Percentiles rank a stretch among this genome's conserved stretches.
Conservation (phyloP, 2,329 filamentous ascomycete species). For the Reticulascus tulasneorum region DNA sequence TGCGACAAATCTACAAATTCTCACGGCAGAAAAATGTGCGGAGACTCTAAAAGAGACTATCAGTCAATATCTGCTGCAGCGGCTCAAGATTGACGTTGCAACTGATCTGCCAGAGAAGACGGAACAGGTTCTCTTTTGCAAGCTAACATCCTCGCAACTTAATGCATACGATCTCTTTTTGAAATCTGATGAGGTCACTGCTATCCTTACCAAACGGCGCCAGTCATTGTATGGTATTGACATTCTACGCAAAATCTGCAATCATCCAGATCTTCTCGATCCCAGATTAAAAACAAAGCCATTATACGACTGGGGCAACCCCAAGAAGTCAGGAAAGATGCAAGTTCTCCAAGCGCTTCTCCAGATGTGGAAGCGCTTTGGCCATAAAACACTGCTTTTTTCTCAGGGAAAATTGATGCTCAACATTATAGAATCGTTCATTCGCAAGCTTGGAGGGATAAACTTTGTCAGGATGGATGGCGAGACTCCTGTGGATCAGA, state of each 20-base stretch:
- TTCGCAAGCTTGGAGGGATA: constrained; percentile 63
- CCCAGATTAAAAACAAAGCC: constrained; percentile 50
- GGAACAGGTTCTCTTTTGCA: constrained; percentile 94
- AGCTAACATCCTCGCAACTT: constrained; percentile 75
- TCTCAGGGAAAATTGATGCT: constrained; percentile 94
- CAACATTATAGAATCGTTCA: constrained; percentile 83
- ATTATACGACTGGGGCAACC: constrained; percentile 73
- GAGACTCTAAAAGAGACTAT: constrained; percentile 92
- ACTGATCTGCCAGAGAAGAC: constrained; percentile 92
- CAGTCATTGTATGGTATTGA: constrained; percentile 89
- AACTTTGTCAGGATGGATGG: constrained; percentile 91
- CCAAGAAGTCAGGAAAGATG: constrained; percentile 87
- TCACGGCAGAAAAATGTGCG: constrained; percentile 91
- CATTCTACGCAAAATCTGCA: constrained; percentile 91
- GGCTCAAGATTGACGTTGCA: constrained; percentile 90
- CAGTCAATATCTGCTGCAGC: constrained; percentile 85
- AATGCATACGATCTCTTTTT: constrained; percentile 79
- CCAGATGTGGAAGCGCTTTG: constrained; percentile 82
- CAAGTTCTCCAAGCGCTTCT: constrained; percentile 86
- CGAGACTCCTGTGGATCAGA: constrained; percentile 77
- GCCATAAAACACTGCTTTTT: constrained; percentile 91
- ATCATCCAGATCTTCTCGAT: constrained; percentile 86
- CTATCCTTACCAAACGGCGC: constrained; percentile 69
- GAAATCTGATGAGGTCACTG: constrained; percentile 77
- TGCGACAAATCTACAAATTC: constrained; percentile 87